phyloP scores from a whole-genome alignment of 2,329 filamentous ascomycete genomes.

The Huntiella abstrusa region DNA sequence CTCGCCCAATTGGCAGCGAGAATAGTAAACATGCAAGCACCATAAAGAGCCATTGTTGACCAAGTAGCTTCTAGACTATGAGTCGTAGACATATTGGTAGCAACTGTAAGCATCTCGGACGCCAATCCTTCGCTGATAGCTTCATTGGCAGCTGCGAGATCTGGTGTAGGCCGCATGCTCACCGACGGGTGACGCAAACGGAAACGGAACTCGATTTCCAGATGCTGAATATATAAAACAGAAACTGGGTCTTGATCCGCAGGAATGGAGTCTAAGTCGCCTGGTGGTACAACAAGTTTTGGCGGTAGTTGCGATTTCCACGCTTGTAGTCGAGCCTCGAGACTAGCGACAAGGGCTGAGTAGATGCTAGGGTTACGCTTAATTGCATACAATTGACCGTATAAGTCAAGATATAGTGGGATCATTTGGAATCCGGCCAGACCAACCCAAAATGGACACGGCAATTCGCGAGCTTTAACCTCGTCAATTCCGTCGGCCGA shows the following conservation, averaged over 20 bases:
- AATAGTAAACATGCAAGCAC: conserved; percentile 54
- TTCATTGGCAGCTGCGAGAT: conserved; percentile 41
- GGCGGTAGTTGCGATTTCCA: conserved; percentile 48
- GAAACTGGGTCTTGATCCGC: conserved; percentile 22
- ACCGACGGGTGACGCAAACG: conserved; percentile 43
- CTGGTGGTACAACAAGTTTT: conserved; percentile 29
- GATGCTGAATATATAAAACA: conserved; percentile 34
- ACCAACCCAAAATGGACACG: conserved; percentile 49
- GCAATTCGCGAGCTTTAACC: conserved; percentile 21
- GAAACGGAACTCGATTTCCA: conserved; percentile 37
- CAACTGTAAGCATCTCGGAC: conserved; percentile 41
- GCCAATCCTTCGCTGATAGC: conserved; percentile 48
- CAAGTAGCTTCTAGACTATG: conserved; percentile 62
- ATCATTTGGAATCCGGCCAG: conserved; percentile 46
- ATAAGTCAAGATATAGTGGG: conserved; percentile 54
- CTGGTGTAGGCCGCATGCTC: conserved; percentile 33
- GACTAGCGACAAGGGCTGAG: conserved; percentile 37
- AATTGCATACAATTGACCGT: conserved; percentile 56
- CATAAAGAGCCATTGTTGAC: conserved; percentile 54
- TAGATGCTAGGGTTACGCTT: conserved; percentile 45
- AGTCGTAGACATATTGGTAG: conserved; percentile 38
- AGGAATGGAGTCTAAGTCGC: not conserved
- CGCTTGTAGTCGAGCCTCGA: conserved; percentile 44
- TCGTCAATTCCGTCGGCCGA: not conserved
- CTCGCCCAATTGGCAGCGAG: conserved; percentile 52